Conservation (phyloP, 176 grass and related monocot genomes). For the Oryza punctata region DNA sequence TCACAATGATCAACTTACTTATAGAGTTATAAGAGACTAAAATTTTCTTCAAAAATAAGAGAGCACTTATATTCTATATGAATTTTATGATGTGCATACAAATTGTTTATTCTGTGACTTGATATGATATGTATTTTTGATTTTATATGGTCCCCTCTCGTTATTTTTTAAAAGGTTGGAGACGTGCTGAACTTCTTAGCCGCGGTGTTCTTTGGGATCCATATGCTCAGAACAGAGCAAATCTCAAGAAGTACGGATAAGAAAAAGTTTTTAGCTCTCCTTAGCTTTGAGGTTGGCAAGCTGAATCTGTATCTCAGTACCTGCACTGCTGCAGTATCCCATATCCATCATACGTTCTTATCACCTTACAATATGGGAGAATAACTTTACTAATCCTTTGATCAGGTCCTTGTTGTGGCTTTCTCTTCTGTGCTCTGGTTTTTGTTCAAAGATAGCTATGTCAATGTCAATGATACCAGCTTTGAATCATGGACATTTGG, state of each 20-base stretch:
- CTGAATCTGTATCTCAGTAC: neutral
- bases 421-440: slow-evolving; percentile 81
- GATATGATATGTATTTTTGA: neutral
- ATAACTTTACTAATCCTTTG: slow-evolving; percentile 36
- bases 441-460: slow-evolving; percentile 60
- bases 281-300: slow-evolving; percentile 71
- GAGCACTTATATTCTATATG: slow-evolving; percentile 14
- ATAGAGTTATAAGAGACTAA: neutral
- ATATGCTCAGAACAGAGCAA: slow-evolving; percentile 90
- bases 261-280: slow-evolving; percentile 73
- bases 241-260: slow-evolving; percentile 82
- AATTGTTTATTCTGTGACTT: neutral
- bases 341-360: neutral
- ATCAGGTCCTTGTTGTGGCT: slow-evolving; percentile 80
- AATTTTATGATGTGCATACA: neutral
- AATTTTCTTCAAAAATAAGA: neutral
- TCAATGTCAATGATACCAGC: slow-evolving; percentile 43
- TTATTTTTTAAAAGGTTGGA: slow-evolving; percentile 57
- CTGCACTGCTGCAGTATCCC: neutral
- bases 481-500: slow-evolving; percentile 56
- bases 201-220: slow-evolving; percentile 83
- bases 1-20: neutral
- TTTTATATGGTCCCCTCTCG: neutral
- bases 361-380: neutral
- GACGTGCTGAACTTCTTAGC: slow-evolving; percentile 83